Evolutionary conservation across 805 yeast genomes (phyloP), one percentile per base, ranked within the genome.

Genomic region (Yamadazyma olivae): DNA sequence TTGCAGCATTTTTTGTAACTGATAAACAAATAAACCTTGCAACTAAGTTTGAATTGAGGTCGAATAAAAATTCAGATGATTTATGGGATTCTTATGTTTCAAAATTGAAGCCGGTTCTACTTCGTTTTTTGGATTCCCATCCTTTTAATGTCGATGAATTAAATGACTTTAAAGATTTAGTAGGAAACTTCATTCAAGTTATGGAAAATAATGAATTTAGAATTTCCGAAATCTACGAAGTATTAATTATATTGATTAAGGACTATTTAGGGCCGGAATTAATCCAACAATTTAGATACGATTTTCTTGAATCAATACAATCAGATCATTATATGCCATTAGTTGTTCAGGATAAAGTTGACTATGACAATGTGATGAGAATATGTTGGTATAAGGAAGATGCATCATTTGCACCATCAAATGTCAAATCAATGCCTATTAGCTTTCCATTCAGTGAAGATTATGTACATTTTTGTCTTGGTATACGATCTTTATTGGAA

Each of bases 241-340:
- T 86, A 13, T 56, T 89, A 48, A 61, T 83, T 20, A 51, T 68
- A 2, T 57, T 81, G 6, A 81, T 88, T 51, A 67, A 74, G 32
- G 64, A 66, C 35, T 73, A 75, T 44, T 84, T 73, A 50, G 77
- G 86, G n/a, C 70, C 71, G 2, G 63, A 73, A 8, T 60, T 79
- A 17, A 71, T 77, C 10, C 64, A 61, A 40, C 70, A 72, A 12
- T 87, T 88, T 56, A 67, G 74, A 17, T 56, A 55, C 9, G 82
- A 81, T 32, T 91, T 89, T 61, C 60, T 68, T 21, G 70, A 70
- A 7, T 63, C 82, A 5, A 75, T 89, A 24, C 74, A 77, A 41
- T 81, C 82, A 17, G 97, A 91, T 54, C 93, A 87, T 54, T 86
- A 87, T 45, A 87, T 86, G 88, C 95, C 96, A 9, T 74, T 89